Evolutionary conservation across 225 moss, liverwort and hornwort species (phyloP).

Genomic region (Polytrichum commune): DNA sequence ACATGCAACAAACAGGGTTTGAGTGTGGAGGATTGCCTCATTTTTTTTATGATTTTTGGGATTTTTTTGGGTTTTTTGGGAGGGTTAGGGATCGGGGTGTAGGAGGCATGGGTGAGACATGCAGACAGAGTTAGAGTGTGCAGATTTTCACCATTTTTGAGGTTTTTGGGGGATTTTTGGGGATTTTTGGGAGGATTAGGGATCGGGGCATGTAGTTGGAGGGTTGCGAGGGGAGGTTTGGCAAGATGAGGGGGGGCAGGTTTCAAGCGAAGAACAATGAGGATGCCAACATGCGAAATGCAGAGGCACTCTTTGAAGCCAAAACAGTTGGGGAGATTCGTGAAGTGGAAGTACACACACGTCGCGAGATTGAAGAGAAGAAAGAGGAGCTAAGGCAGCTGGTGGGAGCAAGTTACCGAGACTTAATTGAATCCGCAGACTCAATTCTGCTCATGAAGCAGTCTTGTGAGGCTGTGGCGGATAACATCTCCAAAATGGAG

Average conservation of each 20-base stretch:
- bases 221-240: neutral
- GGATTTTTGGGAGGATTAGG: neutral
- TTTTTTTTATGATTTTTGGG: too few relatives aligned
- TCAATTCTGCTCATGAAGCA: slow-evolving; percentile 86
- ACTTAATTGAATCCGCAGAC: slow-evolving; percentile 90
- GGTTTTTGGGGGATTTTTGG: neutral
- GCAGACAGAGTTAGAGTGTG: too few relatives aligned
- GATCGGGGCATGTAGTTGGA: neutral
- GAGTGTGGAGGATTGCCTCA: too few relatives aligned
- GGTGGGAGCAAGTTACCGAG: slow-evolving; percentile 91
- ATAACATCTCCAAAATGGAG: slow-evolving; percentile 73
- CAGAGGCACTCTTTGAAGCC: slow-evolving; percentile 92
- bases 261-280: slow-evolving; percentile 78
- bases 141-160: too few relatives aligned
- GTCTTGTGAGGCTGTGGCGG: slow-evolving; percentile 71
- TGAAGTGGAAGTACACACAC: slow-evolving; percentile 74
- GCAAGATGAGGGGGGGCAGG: slow-evolving; percentile 82
- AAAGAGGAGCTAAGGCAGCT: slow-evolving; percentile 97
- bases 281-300: slow-evolving; percentile 72
- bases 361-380: slow-evolving; percentile 92
- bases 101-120: too few relatives aligned
- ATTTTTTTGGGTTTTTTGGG: too few relatives aligned
- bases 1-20: too few relatives aligned
- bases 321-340: slow-evolving; percentile 84
- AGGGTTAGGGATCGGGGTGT: too few relatives aligned